These are phyloP conservation scores for Luzula sylvatica DNA, from an alignment of 176 grass and related monocot species.

Conservation along the genomic window DNA sequence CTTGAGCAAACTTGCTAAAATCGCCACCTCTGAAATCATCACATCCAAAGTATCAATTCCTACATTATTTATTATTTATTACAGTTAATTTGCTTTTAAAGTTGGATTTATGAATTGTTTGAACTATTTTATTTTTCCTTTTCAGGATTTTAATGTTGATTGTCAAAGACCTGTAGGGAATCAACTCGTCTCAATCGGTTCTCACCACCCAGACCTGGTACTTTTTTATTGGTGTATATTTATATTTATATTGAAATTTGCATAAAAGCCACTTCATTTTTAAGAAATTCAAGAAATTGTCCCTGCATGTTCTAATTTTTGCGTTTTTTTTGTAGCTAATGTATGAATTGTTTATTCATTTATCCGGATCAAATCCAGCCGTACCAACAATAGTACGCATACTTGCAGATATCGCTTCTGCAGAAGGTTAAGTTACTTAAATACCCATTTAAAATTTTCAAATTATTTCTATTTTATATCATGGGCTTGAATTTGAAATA, in stretches of 20 bases:
- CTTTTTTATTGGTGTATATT: slow-evolving; percentile 2
- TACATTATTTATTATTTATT: neutral
- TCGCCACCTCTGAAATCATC: slow-evolving; percentile 75
- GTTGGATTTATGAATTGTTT: too few relatives aligned
- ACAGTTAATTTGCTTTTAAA: slow-evolving; percentile 18
- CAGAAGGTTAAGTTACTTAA: slow-evolving; percentile 88
- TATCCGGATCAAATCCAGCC: slow-evolving; percentile 83
- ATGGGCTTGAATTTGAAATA: slow-evolving; percentile 46
- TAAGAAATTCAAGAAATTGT: neutral
- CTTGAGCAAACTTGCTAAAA: slow-evolving; percentile 62
- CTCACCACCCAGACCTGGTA: slow-evolving; percentile 84
- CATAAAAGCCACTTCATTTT: too few relatives aligned
- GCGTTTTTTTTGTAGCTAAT: slow-evolving; percentile 65
- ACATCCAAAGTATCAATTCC: slow-evolving; percentile 61
- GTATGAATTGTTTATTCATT: slow-evolving; percentile 93
- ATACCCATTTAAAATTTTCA: slow-evolving; percentile 20
- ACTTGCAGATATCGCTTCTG: slow-evolving; percentile 77
- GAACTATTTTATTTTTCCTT: too few relatives aligned
- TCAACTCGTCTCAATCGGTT: slow-evolving; percentile 90
- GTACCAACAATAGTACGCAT: slow-evolving; percentile 91
- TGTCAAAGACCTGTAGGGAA: slow-evolving; percentile 86
- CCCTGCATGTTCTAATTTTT: too few relatives aligned
- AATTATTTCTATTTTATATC: slow-evolving; percentile 22
- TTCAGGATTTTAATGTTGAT: slow-evolving; percentile 78
- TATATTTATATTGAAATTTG: too few relatives aligned